Conservation (phyloP, 257 asterid species). For the Rhazya stricta region DNA sequence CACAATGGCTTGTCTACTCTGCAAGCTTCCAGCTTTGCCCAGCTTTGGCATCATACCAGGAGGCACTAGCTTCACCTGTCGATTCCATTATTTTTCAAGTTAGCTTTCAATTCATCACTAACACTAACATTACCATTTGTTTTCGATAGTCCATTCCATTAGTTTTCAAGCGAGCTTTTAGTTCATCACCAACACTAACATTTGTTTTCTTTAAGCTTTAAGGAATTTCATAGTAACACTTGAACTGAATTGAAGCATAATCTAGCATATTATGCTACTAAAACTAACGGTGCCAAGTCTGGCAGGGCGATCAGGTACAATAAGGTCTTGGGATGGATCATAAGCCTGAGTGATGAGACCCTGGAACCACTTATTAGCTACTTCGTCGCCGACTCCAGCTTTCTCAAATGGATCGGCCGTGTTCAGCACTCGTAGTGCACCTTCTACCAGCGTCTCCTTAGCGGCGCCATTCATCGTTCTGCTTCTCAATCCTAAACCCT, state of each 20-base stretch:
- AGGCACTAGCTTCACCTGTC: slow-evolving; percentile 83
- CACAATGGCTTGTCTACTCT: slow-evolving; percentile 89
- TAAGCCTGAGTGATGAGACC: slow-evolving; percentile 49
- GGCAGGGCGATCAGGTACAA: slow-evolving; percentile 81
- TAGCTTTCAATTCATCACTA: background rate
- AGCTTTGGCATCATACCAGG: slow-evolving; percentile 96
- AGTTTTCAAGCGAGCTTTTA: slow-evolving; percentile 2
- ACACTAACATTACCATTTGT: too few relatives aligned
- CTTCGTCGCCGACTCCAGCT: slow-evolving; percentile 75
- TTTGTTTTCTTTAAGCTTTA: too few relatives aligned
- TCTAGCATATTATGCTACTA: background rate
- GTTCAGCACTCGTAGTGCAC: slow-evolving; percentile 67
- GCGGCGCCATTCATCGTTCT: slow-evolving; percentile 33
- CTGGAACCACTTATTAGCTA: slow-evolving; percentile 65
- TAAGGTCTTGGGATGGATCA: slow-evolving; percentile 32
- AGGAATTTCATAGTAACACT: slow-evolving; percentile 49
- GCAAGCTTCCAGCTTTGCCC: slow-evolving; percentile 94
- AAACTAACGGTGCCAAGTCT: slow-evolving; percentile 46
- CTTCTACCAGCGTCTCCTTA: slow-evolving; percentile 65
- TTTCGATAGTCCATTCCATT: slow-evolving; percentile 22
- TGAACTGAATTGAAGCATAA: slow-evolving; percentile 7
- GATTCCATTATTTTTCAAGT: slow-evolving; percentile 8
- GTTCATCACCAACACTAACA: too few relatives aligned
- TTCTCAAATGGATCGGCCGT: slow-evolving; percentile 82
- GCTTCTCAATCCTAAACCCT: background rate